Evolutionary conservation across 768 basidiomycete genomes (phyloP).

Genomic region (Pleurotus tuoliensis): DNA sequence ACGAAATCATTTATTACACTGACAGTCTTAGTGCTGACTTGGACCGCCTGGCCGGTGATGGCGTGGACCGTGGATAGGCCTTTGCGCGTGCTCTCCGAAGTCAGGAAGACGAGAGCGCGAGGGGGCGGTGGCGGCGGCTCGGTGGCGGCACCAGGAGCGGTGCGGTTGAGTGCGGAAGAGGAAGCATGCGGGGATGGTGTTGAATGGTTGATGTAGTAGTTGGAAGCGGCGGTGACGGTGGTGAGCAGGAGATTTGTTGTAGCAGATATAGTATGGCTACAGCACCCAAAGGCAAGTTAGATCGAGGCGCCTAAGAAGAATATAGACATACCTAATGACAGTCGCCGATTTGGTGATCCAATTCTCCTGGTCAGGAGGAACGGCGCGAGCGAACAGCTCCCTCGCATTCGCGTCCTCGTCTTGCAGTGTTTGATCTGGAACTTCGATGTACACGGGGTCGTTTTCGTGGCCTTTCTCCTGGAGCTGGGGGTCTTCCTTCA

Average conservation of each 20-base stretch:
- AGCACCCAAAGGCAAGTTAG: slow-evolving; percentile 4
- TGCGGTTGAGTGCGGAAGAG: slow-evolving; percentile 11
- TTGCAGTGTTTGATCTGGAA: slow-evolving; percentile 44
- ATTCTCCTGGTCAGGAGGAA: slow-evolving; percentile 66
- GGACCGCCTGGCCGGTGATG: slow-evolving; percentile 61
- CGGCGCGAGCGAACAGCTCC: slow-evolving; percentile 54
- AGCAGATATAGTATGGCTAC: slow-evolving; percentile 63
- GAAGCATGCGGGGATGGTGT: slow-evolving; percentile 44
- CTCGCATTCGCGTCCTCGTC: slow-evolving; percentile 38
- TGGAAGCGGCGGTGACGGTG: slow-evolving; percentile 58
- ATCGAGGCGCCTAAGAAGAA: background rate
- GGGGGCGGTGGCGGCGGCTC: slow-evolving; percentile 29
- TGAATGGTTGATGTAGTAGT: slow-evolving; percentile 58
- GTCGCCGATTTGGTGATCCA: slow-evolving; percentile 64
- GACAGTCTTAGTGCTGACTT: slow-evolving; percentile 61
- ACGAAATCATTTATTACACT: slow-evolving; percentile 58
- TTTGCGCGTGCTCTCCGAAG: slow-evolving; percentile 54
- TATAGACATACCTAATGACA: slow-evolving; percentile 50
- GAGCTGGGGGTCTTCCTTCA: slow-evolving; percentile 59
- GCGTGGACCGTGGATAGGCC: slow-evolving; percentile 60
- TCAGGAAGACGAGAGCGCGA: slow-evolving; percentile 52
- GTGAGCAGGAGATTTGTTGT: slow-evolving; percentile 61
- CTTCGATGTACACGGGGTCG: slow-evolving; percentile 71
- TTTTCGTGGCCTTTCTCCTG: slow-evolving; percentile 44
- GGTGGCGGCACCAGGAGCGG: slow-evolving; percentile 15